These are phyloP conservation scores for Colletotrichum sp. DNA, from an alignment of 2,329 filamentous ascomycete species.

Conservation along the genomic window DNA sequence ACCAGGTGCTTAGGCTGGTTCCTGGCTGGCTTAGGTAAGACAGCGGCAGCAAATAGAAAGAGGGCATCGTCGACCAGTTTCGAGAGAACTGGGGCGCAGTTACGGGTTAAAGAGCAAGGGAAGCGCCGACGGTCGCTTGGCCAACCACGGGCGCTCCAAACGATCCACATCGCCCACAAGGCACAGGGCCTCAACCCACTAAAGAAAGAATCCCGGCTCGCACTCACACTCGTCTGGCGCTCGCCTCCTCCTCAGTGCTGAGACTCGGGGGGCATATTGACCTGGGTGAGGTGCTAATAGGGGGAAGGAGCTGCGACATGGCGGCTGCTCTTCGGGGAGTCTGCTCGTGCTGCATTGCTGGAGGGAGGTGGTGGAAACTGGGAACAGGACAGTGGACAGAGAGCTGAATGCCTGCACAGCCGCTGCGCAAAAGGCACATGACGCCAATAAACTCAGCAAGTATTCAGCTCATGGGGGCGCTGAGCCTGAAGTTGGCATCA, in stretches of 20 bases:
- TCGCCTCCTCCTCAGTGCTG: not conserved
- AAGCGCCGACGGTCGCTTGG: slow-evolving; percentile 1
- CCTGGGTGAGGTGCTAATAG: not conserved
- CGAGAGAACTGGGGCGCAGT: not conserved
- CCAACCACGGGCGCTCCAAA: slow-evolving; percentile 2
- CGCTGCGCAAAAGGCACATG: not conserved
- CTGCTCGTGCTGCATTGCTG: not conserved
- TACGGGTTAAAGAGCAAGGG: not conserved
- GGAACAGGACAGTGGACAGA: not conserved
- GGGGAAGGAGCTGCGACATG: not conserved
- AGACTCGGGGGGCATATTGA: not conserved
- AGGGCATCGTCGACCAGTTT: not conserved
- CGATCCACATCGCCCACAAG: not conserved
- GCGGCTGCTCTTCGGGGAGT: slow-evolving; percentile 5
- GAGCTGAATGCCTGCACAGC: not conserved
- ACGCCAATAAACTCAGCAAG: not conserved
- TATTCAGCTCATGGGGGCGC: not conserved
- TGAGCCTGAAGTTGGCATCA: not conserved
- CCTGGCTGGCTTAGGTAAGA: not conserved
- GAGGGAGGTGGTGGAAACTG: not conserved
- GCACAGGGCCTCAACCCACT: not conserved
- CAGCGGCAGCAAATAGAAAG: not conserved
- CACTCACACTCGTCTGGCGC: not conserved
- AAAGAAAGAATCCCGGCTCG: not conserved
- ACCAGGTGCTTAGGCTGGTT: not conserved